A percentile compares a stretch with the other conserved stretches of the same genome.
Conservation (phyloP, 345 rosid genomes). For the Psidium guajava region DNA sequence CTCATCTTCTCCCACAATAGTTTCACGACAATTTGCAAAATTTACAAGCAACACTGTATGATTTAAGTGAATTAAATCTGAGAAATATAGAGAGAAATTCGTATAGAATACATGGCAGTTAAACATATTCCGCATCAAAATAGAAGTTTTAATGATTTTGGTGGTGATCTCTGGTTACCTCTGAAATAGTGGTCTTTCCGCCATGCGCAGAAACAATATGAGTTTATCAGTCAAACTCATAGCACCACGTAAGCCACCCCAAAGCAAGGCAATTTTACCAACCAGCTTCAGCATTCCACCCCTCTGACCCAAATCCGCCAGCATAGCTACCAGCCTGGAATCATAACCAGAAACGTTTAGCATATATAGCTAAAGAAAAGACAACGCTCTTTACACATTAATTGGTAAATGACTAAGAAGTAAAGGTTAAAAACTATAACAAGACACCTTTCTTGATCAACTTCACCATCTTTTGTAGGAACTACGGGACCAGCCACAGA, state of each 20-base stretch:
- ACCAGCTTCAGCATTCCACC: conserved; percentile 82
- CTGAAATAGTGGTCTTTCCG: conserved; percentile 70
- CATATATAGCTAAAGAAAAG: neutral
- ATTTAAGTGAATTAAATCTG: neutral
- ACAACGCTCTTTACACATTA: neutral
- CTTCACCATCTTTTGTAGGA: conserved; percentile 87
- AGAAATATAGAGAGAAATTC: neutral
- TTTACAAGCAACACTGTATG: neutral
- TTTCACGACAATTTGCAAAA: neutral
- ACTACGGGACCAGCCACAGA: conserved; percentile 92
- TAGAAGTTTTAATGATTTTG: neutral
- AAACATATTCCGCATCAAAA: neutral
- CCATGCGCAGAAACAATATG: conserved; percentile 61
- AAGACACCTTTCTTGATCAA: conserved; percentile 83
- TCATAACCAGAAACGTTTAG: neutral
- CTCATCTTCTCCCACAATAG: neutral
- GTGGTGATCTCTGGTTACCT: conserved; percentile 35
- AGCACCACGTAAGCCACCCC: conserved; percentile 99
- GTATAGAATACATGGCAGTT: neutral
- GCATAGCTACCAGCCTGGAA: conserved; percentile 72
- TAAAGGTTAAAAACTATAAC: neutral
- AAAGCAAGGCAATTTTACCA: conserved; percentile 93
- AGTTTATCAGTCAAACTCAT: conserved; percentile 79
- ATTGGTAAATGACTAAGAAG: neutral
- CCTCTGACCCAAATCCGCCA: conserved; percentile 84